Conservation (phyloP, 805 yeast genomes). For the Teunomyces stri region DNA sequence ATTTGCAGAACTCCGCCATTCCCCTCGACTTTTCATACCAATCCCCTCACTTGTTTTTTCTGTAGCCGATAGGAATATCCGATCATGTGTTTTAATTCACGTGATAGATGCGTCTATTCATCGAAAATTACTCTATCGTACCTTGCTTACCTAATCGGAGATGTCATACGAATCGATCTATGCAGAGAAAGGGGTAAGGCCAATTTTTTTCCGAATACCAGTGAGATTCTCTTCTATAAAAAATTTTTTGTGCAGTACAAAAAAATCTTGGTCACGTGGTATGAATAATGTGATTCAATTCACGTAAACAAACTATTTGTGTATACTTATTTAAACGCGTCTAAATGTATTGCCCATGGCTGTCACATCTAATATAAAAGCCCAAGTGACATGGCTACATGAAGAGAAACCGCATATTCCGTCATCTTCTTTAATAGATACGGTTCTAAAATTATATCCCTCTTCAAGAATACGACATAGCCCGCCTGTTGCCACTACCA, state of each 20-base stretch:
- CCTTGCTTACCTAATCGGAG: too few relatives aligned
- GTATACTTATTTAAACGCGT: not conserved
- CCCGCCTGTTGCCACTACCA: not conserved
- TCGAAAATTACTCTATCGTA: too few relatives aligned
- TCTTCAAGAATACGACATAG: conserved; percentile 1
- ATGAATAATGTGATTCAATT: not conserved
- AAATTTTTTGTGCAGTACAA: too few relatives aligned
- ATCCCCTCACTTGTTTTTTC: not conserved
- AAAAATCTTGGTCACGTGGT: not conserved
- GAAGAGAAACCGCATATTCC: conserved; percentile 12
- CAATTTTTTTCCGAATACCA: too few relatives aligned
- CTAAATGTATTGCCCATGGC: conserved; percentile 7
- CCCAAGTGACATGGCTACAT: conserved; percentile 13
- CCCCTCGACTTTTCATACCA: not conserved
- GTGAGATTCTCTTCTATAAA: too few relatives aligned
- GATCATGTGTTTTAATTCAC: not conserved
- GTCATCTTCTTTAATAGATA: conserved; percentile 4
- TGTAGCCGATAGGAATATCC: not conserved
- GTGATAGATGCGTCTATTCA: too few relatives aligned
- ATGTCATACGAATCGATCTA: too few relatives aligned
- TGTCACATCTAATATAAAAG: conserved; percentile 12
- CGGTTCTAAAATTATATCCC: conserved; percentile 8
- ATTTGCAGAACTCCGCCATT: not conserved
- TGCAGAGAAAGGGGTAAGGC: too few relatives aligned
- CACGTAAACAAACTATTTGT: not conserved